A percentile compares a stretch with the other conserved stretches of the same genome.
phyloP scores from a whole-genome alignment of 163 green algal genomes.

The Prototheca stagnorum region DNA sequence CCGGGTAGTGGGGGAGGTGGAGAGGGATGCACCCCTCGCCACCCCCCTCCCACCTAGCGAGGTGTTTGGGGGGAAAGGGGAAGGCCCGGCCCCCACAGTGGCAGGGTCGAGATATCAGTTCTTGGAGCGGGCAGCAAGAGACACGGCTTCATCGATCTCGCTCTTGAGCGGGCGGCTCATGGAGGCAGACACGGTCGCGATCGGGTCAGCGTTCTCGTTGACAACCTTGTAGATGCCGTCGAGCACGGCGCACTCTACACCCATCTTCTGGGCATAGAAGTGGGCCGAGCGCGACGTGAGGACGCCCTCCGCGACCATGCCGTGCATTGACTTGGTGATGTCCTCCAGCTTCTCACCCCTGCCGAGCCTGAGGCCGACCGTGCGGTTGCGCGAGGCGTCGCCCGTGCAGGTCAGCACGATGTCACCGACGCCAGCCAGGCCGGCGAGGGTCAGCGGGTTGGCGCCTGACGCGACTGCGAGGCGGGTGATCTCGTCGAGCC shows the following conservation, averaged over 20 bases:
- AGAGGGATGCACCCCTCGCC: too few relatives aligned
- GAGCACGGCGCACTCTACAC: constrained; percentile 60
- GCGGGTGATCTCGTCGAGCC: constrained; percentile 39
- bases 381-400: constrained; percentile 62
- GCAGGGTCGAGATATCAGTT: too few relatives aligned
- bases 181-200: not conserved
- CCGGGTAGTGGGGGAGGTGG: too few relatives aligned
- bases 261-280: constrained; percentile 36
- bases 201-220: constrained; percentile 30
- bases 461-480: constrained; percentile 43
- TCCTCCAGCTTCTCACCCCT: constrained; percentile 54
- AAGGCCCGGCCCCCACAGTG: too few relatives aligned
- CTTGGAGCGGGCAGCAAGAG: too few relatives aligned
- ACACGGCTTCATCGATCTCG: too few relatives aligned
- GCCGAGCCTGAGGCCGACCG: constrained; percentile 56
- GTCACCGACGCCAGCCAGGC: constrained; percentile 68
- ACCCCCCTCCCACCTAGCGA: too few relatives aligned
- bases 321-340: constrained; percentile 46
- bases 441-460: constrained; percentile 61
- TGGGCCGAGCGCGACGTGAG: constrained; percentile 49
- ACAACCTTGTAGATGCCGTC: constrained; percentile 54
- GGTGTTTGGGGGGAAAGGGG: too few relatives aligned
- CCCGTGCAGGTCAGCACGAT: constrained; percentile 75
- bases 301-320: constrained; percentile 63
- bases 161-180: not conserved